phyloP scores from a whole-genome alignment of 106 monocot species.

The Xerophyta viscosa region DNA sequence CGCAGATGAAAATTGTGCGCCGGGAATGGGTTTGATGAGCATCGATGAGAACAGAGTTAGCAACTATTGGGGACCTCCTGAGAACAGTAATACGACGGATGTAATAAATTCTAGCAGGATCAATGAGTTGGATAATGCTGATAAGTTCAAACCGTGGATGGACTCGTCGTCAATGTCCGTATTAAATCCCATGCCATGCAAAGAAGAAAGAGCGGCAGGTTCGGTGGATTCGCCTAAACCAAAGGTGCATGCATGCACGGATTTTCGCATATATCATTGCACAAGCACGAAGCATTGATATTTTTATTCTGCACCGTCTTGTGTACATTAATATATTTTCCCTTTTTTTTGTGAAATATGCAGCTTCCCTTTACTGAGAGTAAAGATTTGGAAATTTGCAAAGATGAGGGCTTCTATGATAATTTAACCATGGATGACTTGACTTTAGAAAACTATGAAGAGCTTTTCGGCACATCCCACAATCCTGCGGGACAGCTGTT shows the following conservation, averaged over 20 bases:
- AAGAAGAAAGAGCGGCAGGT: background rate
- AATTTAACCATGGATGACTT: constrained; percentile 14
- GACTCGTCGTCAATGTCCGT: constrained; percentile 10
- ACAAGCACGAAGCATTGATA: background rate
- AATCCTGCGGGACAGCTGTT: constrained; percentile 18
- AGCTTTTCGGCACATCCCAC: constrained; percentile 32
- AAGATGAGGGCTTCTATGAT: constrained; percentile 5
- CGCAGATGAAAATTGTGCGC: background rate
- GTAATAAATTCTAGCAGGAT: background rate
- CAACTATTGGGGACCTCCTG: constrained; percentile 6
- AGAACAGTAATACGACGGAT: background rate
- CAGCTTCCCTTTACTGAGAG: background rate
- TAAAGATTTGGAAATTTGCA: constrained; percentile 6
- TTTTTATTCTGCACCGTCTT: no score
- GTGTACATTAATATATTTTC: background rate
- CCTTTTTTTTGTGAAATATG: background rate
- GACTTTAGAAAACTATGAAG: constrained; percentile 40
- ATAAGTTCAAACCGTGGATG: constrained; percentile 1
- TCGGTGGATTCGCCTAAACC: constrained; percentile 6
- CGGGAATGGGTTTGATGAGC: constrained; percentile 13
- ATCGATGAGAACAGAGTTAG: constrained; percentile 8
- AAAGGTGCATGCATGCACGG: background rate
- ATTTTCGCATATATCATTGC: background rate
- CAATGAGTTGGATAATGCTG: constrained; percentile 3
- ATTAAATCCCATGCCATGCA: constrained; percentile 2